Evolutionary conservation across 345 rosid species (phyloP).

Genomic region (Populus ilicifolia): DNA sequence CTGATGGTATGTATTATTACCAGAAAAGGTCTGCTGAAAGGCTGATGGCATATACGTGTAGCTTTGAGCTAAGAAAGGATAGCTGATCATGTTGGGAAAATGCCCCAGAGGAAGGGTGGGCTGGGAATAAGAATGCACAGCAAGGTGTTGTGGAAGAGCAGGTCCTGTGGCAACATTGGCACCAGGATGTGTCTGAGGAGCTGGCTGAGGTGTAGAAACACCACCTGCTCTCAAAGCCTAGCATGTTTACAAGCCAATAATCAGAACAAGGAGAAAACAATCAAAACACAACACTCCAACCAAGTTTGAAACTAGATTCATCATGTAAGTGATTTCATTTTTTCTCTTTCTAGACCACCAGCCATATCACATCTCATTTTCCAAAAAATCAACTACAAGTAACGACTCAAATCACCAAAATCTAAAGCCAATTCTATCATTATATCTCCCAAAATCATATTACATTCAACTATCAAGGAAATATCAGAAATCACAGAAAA

Average conservation of each 20-base stretch:
- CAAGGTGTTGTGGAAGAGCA: slow-evolving; percentile 75
- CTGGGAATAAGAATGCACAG: slow-evolving; percentile 88
- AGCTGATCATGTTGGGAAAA: slow-evolving; percentile 81
- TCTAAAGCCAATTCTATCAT: not conserved
- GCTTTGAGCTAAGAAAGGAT: slow-evolving; percentile 88
- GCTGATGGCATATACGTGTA: slow-evolving; percentile 89
- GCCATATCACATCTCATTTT: not conserved
- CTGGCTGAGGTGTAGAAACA: slow-evolving; percentile 66
- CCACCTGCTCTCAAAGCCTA: slow-evolving; percentile 63
- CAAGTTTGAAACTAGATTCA: not conserved
- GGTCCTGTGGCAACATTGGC: slow-evolving; percentile 71
- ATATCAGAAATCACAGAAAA: not conserved
- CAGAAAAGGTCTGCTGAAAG: slow-evolving; percentile 79
- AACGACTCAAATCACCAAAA: not conserved
- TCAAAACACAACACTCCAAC: not conserved
- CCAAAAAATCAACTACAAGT: not conserved
- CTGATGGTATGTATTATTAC: slow-evolving; percentile 78
- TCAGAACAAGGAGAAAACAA: slow-evolving; percentile 7
- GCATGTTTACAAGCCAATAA: slow-evolving; percentile 12
- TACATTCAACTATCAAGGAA: not conserved
- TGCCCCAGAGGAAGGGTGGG: slow-evolving; percentile 79
- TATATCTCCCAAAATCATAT: not conserved
- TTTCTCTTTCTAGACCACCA: not conserved
- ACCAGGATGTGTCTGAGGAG: slow-evolving; percentile 54
- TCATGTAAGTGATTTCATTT: not conserved